Conservation (phyloP, 306 rosid species). For the Canavalia gladiata region DNA sequence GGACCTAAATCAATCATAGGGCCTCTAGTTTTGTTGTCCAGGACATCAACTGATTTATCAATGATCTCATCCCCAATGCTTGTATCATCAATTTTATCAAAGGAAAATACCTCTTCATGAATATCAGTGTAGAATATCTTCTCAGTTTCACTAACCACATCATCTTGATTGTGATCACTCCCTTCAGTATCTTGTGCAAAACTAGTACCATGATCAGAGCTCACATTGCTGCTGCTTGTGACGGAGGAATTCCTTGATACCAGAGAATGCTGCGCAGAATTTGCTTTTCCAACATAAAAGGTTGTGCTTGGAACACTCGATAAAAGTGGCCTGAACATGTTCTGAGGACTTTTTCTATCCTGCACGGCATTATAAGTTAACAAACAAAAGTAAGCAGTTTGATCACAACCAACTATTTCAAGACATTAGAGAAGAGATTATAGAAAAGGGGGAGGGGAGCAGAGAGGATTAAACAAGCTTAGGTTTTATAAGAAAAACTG, state of each 20-base stretch:
- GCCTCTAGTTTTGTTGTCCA: conserved; percentile 46
- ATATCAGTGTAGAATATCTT: conserved; percentile 61
- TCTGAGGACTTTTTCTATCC: conserved; percentile 85
- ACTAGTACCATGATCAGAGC: conserved; percentile 76
- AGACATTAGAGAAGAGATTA: conserved; percentile 12
- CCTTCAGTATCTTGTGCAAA: conserved; percentile 70
- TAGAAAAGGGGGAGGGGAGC: not conserved
- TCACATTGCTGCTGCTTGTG: conserved; percentile 87
- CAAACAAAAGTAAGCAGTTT: conserved; percentile 29
- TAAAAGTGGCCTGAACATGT: conserved; percentile 91
- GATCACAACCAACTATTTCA: conserved; percentile 1
- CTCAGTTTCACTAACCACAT: conserved; percentile 63
- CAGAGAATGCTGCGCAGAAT: conserved; percentile 69
- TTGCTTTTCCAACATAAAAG: conserved; percentile 73
- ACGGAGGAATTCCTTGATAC: conserved; percentile 85
- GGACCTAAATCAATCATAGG: conserved; percentile 47
- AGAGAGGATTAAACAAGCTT: not conserved
- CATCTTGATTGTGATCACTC: conserved; percentile 74
- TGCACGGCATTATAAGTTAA: conserved; percentile 51
- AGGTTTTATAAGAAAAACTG: conserved; percentile 11
- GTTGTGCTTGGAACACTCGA: conserved; percentile 91
- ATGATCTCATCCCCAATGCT: conserved; percentile 48
- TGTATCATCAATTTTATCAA: conserved; percentile 77
- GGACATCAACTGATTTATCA: conserved; percentile 48
- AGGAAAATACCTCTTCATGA: conserved; percentile 75